A percentile compares a stretch with the other conserved stretches of the same genome.
Evolutionary conservation across 2,329 filamentous ascomycete species (phyloP).

Genomic region (Aspergillus proliferans): DNA sequence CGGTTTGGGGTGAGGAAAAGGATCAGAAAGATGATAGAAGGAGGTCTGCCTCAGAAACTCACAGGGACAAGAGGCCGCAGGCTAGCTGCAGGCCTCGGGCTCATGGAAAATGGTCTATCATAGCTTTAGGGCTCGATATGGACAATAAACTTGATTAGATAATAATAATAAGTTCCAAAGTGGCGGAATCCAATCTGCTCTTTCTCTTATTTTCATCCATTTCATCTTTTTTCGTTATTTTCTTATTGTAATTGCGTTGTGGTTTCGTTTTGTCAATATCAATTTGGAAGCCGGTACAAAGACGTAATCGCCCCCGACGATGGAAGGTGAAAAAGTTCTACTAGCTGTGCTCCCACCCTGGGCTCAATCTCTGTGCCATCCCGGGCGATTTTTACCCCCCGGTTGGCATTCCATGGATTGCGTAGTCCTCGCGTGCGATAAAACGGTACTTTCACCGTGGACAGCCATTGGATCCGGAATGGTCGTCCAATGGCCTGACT

Average conservation of each 20-base stretch:
- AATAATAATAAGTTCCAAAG: neutral
- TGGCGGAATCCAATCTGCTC: too few species aligned
- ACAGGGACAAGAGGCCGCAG: too few species aligned
- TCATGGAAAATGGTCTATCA: too few species aligned
- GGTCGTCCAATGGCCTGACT: constrained; percentile 79
- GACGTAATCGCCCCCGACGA: constrained; percentile 1
- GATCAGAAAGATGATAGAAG: too few species aligned
- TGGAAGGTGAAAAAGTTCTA: constrained; percentile 67
- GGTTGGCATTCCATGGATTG: constrained; percentile 91
- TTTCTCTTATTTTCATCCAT: neutral
- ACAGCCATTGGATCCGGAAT: constrained; percentile 86
- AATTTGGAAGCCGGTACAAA: neutral
- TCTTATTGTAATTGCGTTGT: neutral
- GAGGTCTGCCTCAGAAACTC: too few species aligned
- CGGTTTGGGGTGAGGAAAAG: too few species aligned
- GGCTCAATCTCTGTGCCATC: constrained; percentile 93
- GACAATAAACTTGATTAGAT: too few species aligned
- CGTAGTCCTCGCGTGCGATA: constrained; percentile 79
- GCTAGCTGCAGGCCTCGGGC: too few species aligned
- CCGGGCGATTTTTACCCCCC: constrained; percentile 91
- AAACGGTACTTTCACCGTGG: constrained; percentile 75
- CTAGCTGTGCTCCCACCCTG: constrained; percentile 65
- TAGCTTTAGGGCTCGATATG: too few species aligned
- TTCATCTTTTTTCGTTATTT: neutral
- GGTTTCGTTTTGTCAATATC: neutral